These are phyloP conservation scores for Metarhizium album DNA, from an alignment of 2,329 filamentous ascomycete species.

Conservation along the genomic window DNA sequence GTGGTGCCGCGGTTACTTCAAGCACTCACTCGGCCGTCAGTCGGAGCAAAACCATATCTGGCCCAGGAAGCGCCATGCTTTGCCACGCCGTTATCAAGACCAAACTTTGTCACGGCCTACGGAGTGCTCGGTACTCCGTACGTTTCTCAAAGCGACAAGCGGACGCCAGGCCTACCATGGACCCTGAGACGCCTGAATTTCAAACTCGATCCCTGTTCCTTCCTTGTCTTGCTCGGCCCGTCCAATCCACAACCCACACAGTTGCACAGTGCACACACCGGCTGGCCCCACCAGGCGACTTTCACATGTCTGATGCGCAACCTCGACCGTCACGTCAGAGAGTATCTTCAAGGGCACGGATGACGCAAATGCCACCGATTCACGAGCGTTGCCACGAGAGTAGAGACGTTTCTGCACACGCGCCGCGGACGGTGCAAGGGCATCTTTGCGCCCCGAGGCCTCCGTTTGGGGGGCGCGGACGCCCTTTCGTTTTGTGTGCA, in stretches of 20 bases:
- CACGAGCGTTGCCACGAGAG: background rate
- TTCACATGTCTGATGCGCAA: conserved; percentile 19
- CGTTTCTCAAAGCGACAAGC: too few species aligned
- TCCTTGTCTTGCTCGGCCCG: background rate
- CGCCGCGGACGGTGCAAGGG: background rate
- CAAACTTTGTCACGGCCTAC: too few species aligned
- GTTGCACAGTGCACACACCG: background rate
- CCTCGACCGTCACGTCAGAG: background rate
- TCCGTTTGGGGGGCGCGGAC: too few species aligned
- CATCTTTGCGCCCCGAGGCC: background rate
- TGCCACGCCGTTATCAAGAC: too few species aligned
- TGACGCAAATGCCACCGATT: background rate
- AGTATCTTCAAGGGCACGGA: background rate
- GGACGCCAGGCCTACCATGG: too few species aligned
- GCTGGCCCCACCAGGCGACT: too few species aligned
- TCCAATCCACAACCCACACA: background rate
- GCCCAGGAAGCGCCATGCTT: too few species aligned
- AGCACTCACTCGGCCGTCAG: too few species aligned
- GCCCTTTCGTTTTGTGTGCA: background rate
- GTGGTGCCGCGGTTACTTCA: too few species aligned
- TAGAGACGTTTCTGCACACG: background rate
- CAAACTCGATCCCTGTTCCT: background rate
- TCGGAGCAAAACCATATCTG: too few species aligned
- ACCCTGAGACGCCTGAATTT: too few species aligned
- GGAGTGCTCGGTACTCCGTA: too few species aligned